These are phyloP conservation scores for Stevia rebaudiana DNA, from an alignment of 140 eudicot species.

Conservation along the genomic window DNA sequence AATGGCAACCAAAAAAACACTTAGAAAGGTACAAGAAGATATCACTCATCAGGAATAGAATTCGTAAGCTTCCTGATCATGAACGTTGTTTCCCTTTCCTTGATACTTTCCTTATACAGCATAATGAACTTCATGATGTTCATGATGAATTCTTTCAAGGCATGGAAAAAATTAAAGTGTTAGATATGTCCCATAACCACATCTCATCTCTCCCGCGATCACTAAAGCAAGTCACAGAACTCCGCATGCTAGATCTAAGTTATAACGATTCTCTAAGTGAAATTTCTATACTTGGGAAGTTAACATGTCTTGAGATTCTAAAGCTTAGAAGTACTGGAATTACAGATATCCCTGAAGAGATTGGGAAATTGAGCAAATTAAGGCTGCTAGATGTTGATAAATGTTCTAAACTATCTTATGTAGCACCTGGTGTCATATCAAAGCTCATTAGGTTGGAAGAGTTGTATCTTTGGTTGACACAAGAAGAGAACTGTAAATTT, in stretches of 20 bases:
- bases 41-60: neutral
- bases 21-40: neutral
- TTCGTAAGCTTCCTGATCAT: constrained; percentile 6
- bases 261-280: neutral
- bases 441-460: constrained; percentile 12
- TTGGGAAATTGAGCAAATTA: constrained; percentile 7
- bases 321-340: neutral
- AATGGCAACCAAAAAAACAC: constrained; percentile 10
- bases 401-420: neutral
- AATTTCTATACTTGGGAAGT: constrained; percentile 8
- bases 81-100: constrained; percentile 22
- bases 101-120: constrained; percentile 9
- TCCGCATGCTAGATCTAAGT: neutral
- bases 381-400: neutral
- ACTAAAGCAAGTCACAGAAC: neutral
- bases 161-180: constrained; percentile 7
- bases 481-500: neutral
- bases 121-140: neutral
- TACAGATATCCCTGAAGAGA: constrained; percentile 3
- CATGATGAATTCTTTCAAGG: constrained; percentile 4
- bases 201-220: constrained; percentile 16
- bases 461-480: neutral
- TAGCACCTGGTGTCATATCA: constrained; percentile 8
- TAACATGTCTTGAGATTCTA: constrained; percentile 18
- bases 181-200: neutral